These are phyloP conservation scores for Pyrus pyrifolia DNA, from an alignment of 306 rosid species.

Conservation along the genomic window DNA sequence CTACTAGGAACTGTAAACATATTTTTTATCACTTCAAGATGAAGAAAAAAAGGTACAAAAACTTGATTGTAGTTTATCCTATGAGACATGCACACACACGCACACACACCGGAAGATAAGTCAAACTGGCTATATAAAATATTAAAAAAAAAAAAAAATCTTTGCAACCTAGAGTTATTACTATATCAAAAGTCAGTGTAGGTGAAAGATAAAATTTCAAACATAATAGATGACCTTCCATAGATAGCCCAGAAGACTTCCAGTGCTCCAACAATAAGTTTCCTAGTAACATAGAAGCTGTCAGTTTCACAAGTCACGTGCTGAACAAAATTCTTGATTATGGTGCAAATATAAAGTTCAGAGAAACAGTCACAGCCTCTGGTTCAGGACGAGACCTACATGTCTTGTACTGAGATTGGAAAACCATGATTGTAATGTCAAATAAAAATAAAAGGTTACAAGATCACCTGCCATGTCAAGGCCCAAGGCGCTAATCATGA, in stretches of 20 bases:
- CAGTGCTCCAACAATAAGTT: slow-evolving; percentile 66
- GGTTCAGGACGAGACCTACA: background rate
- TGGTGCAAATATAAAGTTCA: background rate
- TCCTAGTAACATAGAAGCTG: slow-evolving; percentile 36
- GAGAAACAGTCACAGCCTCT: background rate
- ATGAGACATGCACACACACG: background rate
- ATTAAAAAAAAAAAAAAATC: background rate
- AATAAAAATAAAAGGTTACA: background rate
- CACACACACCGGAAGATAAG: background rate
- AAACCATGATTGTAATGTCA: background rate
- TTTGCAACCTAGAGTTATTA: background rate
- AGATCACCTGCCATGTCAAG: slow-evolving; percentile 74
- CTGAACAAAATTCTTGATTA: background rate
- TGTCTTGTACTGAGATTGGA: slow-evolving; percentile 2
- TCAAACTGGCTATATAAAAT: background rate
- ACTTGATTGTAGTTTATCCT: background rate
- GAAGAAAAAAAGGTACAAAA: background rate
- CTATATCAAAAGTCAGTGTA: background rate
- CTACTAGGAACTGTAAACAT: background rate
- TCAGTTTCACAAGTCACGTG: slow-evolving; percentile 2
- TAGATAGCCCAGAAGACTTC: slow-evolving; percentile 62
- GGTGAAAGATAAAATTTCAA: background rate
- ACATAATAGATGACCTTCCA: slow-evolving; percentile 39
- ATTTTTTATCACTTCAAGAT: background rate
- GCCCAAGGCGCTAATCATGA: slow-evolving; percentile 79